A percentile compares a stretch with the other conserved stretches of the same genome.
Evolutionary conservation across 176 grass and related monocot species (phyloP).

Genomic region (Coix lacrymajobi): DNA sequence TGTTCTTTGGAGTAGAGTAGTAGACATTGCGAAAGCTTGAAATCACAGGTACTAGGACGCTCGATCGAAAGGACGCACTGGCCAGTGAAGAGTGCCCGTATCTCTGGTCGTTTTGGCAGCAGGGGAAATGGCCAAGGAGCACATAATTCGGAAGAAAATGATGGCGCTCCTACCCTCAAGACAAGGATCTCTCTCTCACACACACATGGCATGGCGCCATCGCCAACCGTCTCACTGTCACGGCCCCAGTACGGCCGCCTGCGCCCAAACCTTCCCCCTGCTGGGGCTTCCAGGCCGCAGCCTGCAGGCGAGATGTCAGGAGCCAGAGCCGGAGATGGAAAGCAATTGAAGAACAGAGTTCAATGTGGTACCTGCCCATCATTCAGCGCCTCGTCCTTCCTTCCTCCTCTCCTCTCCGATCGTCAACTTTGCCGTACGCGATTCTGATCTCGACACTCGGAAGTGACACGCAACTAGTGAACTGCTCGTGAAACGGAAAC

Average conservation of each 20-base stretch:
- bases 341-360: conserved; percentile 20
- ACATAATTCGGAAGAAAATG: conserved; percentile 5
- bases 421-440: background rate
- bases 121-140: background rate
- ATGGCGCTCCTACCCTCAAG: conserved; percentile 12
- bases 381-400: background rate
- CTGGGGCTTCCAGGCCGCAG: background rate
- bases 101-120: background rate
- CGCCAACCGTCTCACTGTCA: conserved; percentile 17
- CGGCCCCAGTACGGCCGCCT: background rate
- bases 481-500: too few relatives aligned
- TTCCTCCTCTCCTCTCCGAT: background rate
- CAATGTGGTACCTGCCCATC: background rate
- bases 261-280: background rate
- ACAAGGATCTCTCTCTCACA: conserved; percentile 17
- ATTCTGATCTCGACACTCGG: background rate
- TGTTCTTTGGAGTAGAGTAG: background rate
- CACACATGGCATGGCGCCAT: background rate
- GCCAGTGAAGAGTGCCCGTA: background rate
- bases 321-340: background rate
- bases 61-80: background rate
- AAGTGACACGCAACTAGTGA: background rate
- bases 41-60: background rate
- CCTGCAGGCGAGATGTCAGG: conserved; percentile 9
- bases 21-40: background rate